phyloP scores from a whole-genome alignment of 1,284 basidiomycete genomes.

The Moesziomyces globuligerus region DNA sequence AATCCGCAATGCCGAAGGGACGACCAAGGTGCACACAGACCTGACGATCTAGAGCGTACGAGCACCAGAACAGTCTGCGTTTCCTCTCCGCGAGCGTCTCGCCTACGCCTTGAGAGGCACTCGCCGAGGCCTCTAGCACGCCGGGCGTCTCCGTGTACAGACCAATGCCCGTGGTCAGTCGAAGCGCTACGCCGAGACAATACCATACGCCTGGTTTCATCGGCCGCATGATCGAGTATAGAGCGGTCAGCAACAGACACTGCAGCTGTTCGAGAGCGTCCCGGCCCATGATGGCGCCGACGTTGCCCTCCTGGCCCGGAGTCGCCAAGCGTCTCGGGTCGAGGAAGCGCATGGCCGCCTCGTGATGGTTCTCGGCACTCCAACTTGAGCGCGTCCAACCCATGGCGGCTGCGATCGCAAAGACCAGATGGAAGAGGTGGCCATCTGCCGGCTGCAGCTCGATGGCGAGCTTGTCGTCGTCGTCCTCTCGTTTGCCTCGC shows the following conservation, averaged over 20 bases:
- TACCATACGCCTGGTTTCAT: slow-evolving; percentile 52
- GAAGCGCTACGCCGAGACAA: slow-evolving; percentile 42
- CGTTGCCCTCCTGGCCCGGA: slow-evolving; percentile 30
- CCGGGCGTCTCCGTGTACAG: slow-evolving; percentile 40
- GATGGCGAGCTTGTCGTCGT: slow-evolving; percentile 39
- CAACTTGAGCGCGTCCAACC: slow-evolving; percentile 42
- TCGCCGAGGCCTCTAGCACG: slow-evolving; percentile 22
- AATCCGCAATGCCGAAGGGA: slow-evolving; percentile 48
- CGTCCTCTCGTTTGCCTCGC: slow-evolving; percentile 2
- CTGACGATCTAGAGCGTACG: slow-evolving; percentile 44
- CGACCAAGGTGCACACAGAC: slow-evolving; percentile 48
- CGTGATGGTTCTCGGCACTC: slow-evolving; percentile 50
- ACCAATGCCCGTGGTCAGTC: slow-evolving; percentile 46
- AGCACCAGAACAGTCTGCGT: slow-evolving; percentile 49
- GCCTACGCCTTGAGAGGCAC: slow-evolving; percentile 14
- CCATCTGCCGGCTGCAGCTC: slow-evolving; percentile 48
- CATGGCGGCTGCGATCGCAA: slow-evolving; percentile 50
- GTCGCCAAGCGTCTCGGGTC: slow-evolving; percentile 27
- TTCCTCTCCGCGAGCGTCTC: slow-evolving; percentile 41
- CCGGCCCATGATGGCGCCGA: slow-evolving; percentile 49
- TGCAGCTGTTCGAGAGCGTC: slow-evolving; percentile 49
- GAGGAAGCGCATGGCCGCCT: slow-evolving; percentile 49
- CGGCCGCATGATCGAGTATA: slow-evolving; percentile 51
- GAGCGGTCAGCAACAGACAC: slow-evolving; percentile 43
- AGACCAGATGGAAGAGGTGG: slow-evolving; percentile 50